phyloP scores from a whole-genome alignment of 768 basidiomycete species.

The Piloderma croceum region DNA sequence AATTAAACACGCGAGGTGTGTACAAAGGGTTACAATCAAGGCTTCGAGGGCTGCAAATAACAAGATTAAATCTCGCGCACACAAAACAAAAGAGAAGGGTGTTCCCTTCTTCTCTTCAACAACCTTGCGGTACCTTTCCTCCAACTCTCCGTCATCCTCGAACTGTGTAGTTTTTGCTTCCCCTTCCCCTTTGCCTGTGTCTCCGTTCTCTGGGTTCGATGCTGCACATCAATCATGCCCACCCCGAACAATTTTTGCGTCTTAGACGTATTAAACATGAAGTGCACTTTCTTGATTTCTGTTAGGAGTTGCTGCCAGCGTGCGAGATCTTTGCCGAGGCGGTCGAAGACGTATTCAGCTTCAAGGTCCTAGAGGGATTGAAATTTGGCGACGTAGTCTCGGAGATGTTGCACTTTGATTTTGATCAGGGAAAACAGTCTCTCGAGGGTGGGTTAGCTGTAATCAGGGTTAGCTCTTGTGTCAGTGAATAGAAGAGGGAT shows the following conservation, averaged over 20 bases:
- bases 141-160: constrained; percentile 34
- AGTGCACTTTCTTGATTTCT: constrained; percentile 94
- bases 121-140: constrained; percentile 62
- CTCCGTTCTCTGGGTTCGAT: constrained; percentile 8
- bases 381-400: constrained; percentile 90
- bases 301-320: constrained; percentile 94
- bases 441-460: constrained; percentile 73
- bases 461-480: constrained; percentile 10
- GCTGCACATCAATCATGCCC: constrained; percentile 57
- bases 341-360: too few species aligned
- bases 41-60: constrained; percentile 65
- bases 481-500: not conserved
- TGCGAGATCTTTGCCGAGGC: constrained; percentile 86
- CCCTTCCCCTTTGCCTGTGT: constrained; percentile 29
- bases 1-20: constrained; percentile 74
- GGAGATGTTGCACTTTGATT: constrained; percentile 78
- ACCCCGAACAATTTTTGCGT: constrained; percentile 89
- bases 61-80: constrained; percentile 22
- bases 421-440: constrained; percentile 85
- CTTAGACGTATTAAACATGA: constrained; percentile 97
- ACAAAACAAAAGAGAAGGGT: constrained; percentile 7
- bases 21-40: constrained; percentile 64
- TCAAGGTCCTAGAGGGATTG: too few species aligned
- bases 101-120: constrained; percentile 88
- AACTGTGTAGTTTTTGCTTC: constrained; percentile 31